Evolutionary conservation across 2,329 filamentous ascomycete species (phyloP).

Genomic region (Trichophyton schoenleinii): DNA sequence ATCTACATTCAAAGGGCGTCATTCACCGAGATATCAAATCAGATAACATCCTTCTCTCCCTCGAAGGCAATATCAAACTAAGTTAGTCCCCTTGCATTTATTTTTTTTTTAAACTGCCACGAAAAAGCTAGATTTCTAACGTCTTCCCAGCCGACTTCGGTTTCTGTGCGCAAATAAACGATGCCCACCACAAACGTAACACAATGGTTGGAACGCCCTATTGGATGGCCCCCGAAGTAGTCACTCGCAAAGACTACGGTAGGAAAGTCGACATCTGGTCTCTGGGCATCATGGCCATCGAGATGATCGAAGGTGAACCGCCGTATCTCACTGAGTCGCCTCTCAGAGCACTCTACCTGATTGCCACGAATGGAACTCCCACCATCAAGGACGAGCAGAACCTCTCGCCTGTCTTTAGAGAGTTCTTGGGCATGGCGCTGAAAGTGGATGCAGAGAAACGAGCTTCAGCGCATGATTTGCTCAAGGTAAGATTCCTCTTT

Average conservation of each 20-base stretch:
- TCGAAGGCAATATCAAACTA: conserved; percentile 93
- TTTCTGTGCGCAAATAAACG: conserved; percentile 97
- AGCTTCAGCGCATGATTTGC: conserved; percentile 82
- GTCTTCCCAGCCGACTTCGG: conserved; percentile 71
- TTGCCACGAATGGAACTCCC: conserved; percentile 92
- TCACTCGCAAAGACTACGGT: conserved; percentile 93
- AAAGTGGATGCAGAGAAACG: conserved; percentile 97
- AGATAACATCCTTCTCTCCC: conserved; percentile 87
- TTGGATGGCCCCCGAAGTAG: conserved; percentile 99
- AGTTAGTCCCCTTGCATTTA: conserved; percentile 48
- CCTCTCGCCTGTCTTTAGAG: conserved; percentile 67
- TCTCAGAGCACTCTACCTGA: conserved; percentile 82
- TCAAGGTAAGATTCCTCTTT: conserved; percentile 55
- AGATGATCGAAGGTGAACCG: conserved; percentile 98
- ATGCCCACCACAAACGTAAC: conserved; percentile 89
- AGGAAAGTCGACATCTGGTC: conserved; percentile 99
- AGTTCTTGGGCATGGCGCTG: conserved; percentile 84
- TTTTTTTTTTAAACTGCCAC: background rate
- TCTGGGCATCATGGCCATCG: conserved; percentile 96
- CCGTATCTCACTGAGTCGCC: conserved; percentile 94
- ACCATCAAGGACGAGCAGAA: conserved; percentile 86
- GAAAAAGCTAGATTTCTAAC: conserved; percentile 3
- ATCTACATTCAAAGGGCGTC: conserved; percentile 92
- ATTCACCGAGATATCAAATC: conserved; percentile 99
- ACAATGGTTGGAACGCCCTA: conserved; percentile 99